Conservation (phyloP, 2,329 filamentous ascomycete genomes). For the Metarhizium sp. region DNA sequence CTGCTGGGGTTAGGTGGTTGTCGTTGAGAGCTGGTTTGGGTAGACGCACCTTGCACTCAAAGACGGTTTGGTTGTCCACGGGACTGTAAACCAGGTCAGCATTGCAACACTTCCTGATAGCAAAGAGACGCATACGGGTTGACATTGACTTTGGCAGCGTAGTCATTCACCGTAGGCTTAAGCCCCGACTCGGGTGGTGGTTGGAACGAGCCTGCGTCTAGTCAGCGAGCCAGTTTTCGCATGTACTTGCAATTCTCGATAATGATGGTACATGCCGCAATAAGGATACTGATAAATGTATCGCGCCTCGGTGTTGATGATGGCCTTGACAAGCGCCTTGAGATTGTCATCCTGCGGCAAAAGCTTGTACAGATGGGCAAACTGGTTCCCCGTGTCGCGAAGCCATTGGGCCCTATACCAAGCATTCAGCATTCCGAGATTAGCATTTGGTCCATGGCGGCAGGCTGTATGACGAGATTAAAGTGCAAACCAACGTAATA, state of each 20-base stretch:
- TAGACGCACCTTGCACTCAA: slow-evolving; percentile 17
- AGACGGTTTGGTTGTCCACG: slow-evolving; percentile 15
- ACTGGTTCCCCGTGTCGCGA: slow-evolving; percentile 69
- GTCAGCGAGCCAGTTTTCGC: background rate
- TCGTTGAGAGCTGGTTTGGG: background rate
- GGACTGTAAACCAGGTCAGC: slow-evolving; percentile 8
- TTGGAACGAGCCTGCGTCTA: slow-evolving; percentile 65
- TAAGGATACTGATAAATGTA: slow-evolving; percentile 65
- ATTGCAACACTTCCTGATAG: background rate
- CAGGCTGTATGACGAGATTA: no score
- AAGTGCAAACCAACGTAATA: slow-evolving; percentile 12
- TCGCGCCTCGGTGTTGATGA: slow-evolving; percentile 62
- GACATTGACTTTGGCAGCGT: slow-evolving; percentile 12
- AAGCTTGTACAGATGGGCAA: slow-evolving; percentile 58
- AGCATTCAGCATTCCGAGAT: background rate
- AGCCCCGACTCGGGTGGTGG: slow-evolving; percentile 64
- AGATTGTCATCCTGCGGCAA: slow-evolving; percentile 48
- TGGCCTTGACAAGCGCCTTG: slow-evolving; percentile 57
- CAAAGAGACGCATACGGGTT: slow-evolving; percentile 14
- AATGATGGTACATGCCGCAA: slow-evolving; percentile 35
- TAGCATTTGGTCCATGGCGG: background rate
- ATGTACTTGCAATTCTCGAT: no score
- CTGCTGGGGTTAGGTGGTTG: slow-evolving; percentile 43
- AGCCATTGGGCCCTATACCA: slow-evolving; percentile 48
- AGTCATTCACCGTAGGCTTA: slow-evolving; percentile 14